These are phyloP conservation scores for Pichia californica DNA, from an alignment of 805 yeast genomes.

Conservation along the genomic window DNA sequence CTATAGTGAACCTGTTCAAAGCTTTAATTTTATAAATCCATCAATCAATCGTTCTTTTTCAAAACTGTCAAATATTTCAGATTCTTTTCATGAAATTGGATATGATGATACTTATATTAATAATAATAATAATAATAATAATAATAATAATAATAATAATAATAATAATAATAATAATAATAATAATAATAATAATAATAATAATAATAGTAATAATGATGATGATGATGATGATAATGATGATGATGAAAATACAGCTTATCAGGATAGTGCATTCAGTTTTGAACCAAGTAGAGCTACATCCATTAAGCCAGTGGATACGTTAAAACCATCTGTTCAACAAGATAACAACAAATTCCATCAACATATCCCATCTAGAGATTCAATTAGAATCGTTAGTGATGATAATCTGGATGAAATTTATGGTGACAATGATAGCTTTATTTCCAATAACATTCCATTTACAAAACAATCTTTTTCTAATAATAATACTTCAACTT, in stretches of 20 bases:
- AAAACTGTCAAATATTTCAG: slow-evolving; percentile 5
- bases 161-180: slow-evolving; percentile 6
- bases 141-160: slow-evolving; percentile 10
- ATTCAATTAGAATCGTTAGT: slow-evolving; percentile 21
- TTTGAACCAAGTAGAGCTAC: slow-evolving; percentile 10
- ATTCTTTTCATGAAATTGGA: slow-evolving; percentile 22
- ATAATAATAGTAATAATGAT: too few species aligned
- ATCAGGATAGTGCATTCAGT: slow-evolving; percentile 3
- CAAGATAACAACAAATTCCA: neutral
- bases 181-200: slow-evolving; percentile 4
- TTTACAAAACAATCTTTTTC: neutral
- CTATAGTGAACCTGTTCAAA: slow-evolving; percentile 22
- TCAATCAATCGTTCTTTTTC: slow-evolving; percentile 6
- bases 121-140: neutral
- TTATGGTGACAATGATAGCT: slow-evolving; percentile 2
- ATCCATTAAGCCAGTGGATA: neutral
- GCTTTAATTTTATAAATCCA: slow-evolving; percentile 18
- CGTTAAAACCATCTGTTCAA: neutral
- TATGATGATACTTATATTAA: slow-evolving; percentile 21
- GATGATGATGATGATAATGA: slow-evolving; percentile 11
- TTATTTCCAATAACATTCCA: slow-evolving; percentile 2
- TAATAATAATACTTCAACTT: neutral
- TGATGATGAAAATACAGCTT: neutral
- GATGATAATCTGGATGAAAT: slow-evolving; percentile 10
- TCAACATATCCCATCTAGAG: slow-evolving; percentile 7